Evolutionary conservation across 2,329 filamentous ascomycete species (phyloP), one percentile per base, ranked within the genome.

Genomic region (Fulvia fulva): DNA sequence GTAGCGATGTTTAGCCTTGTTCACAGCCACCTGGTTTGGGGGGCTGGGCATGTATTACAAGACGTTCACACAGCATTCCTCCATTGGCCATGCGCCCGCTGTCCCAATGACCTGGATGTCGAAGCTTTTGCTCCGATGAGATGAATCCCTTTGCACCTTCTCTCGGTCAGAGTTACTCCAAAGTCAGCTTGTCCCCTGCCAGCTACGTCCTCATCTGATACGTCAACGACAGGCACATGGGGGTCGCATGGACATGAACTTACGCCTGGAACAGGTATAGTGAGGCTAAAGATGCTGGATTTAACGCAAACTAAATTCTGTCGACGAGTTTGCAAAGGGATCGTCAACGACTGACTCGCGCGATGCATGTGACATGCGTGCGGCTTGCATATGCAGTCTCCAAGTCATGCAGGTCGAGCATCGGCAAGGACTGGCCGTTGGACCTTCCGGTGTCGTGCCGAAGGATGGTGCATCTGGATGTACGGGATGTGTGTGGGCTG

Each of bases 1-100:
- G 26, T 50, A 8, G 26, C 12, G 26, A 50, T 8, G 16, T 19
- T 32, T 25, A n/a, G n/a, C n/a, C n/a, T 50, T 50, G n/a, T 50
- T 30, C 25, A 28, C 47, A 30, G 47, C 47, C n/a, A n/a, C 5
- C 26, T 32, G 8, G 26, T 32, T 41, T 21, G 47, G n/a, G 47
- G 47, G n/a, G 47, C 47, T 50, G 47, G 47, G 16, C 26, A 50
- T 50, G 47, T 50, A 50, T 50, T 16, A 50, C 47, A 50, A 32
- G 47, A 50, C 25, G 16, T 32, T 50, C 47, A 50, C n/a, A 26
- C 12, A n/a, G 14, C 16, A 41, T 41, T 41, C n/a, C n/a, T n/a
- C n/a, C n/a, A n/a, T n/a, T n/a, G 32, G 11, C 14, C 49, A 25
- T 14, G 11, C n/a, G 23, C 14, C 7, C 43, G 21, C 22, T 41